Conservation (phyloP, 2,329 filamentous ascomycete genomes). For the Penicillium sp. region DNA sequence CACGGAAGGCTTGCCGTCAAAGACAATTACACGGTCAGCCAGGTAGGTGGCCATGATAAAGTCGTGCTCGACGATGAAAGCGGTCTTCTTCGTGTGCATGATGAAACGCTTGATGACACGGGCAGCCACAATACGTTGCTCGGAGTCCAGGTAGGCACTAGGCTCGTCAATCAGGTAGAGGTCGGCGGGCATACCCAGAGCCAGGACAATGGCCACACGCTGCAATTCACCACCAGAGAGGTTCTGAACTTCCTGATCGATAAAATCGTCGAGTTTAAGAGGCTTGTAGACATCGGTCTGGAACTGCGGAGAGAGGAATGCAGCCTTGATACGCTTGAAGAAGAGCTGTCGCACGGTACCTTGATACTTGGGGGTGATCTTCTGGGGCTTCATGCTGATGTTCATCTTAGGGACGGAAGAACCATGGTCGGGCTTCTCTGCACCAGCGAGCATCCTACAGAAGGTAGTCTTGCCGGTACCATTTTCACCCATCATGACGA, state of each 20-base stretch:
- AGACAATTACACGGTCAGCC: slow-evolving; percentile 95
- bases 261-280: slow-evolving; percentile 98
- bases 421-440: slow-evolving; percentile 78
- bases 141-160: slow-evolving; percentile 93
- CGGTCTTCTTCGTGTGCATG: slow-evolving; percentile 99
- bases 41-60: slow-evolving; percentile 90
- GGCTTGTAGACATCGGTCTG: slow-evolving; percentile 99
- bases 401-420: slow-evolving; percentile 83
- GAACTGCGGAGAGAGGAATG: slow-evolving; percentile 95
- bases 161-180: slow-evolving; percentile 99
- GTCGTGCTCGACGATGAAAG: slow-evolving; percentile 99
- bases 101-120: slow-evolving; percentile 99
- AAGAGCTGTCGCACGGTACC: slow-evolving; percentile 96
- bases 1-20: slow-evolving; percentile 87
- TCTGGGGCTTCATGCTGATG: slow-evolving; percentile 99
- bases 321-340: slow-evolving; percentile 99
- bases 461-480: slow-evolving; percentile 99
- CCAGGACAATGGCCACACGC: slow-evolving; percentile 94
- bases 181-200: slow-evolving; percentile 91
- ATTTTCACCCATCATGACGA: slow-evolving; percentile 99
- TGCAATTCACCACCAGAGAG: slow-evolving; percentile 98
- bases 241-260: slow-evolving; percentile 99
- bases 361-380: slow-evolving; percentile 96
- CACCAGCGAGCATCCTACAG: slow-evolving; percentile 90
- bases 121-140: slow-evolving; percentile 95